Evolutionary conservation across 2,329 filamentous ascomycete genomes (phyloP).

Genomic region (Apiospora arundinis): DNA sequence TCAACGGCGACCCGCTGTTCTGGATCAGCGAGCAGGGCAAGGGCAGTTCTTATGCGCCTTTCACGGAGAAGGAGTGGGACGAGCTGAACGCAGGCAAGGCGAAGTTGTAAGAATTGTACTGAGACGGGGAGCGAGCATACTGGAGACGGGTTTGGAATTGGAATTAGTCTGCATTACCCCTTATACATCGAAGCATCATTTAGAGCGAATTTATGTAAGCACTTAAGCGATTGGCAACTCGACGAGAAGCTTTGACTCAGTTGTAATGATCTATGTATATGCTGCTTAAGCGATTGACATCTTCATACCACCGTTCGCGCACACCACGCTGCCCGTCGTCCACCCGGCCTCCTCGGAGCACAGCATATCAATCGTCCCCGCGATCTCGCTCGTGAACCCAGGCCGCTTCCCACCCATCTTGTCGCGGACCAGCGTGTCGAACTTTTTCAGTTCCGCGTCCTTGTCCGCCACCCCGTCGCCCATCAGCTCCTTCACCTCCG

Average conservation of each 20-base stretch:
- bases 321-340: constrained; percentile 32
- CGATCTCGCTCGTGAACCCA: constrained; percentile 29
- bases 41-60: constrained; percentile 62
- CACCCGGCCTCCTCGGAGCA: constrained; percentile 32
- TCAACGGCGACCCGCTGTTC: constrained; percentile 50
- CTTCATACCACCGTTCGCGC: constrained; percentile 32
- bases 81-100: constrained; percentile 50
- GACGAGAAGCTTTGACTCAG: too few species aligned
- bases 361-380: constrained; percentile 30
- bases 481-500: background rate
- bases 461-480: background rate
- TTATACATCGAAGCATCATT: background rate
- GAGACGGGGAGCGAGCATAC: background rate
- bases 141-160: background rate
- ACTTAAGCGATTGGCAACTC: background rate
- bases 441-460: constrained; percentile 14
- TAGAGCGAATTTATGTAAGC: background rate
- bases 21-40: constrained; percentile 66
- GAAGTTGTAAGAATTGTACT: constrained; percentile 47
- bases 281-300: constrained; percentile 25
- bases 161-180: background rate
- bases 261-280: too few species aligned
- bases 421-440: constrained; percentile 24
- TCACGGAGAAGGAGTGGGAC: constrained; percentile 65
- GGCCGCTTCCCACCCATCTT: constrained; percentile 25